Evolutionary conservation across 2,329 filamentous ascomycete species (phyloP).

Genomic region (Ascochyta pisi): DNA sequence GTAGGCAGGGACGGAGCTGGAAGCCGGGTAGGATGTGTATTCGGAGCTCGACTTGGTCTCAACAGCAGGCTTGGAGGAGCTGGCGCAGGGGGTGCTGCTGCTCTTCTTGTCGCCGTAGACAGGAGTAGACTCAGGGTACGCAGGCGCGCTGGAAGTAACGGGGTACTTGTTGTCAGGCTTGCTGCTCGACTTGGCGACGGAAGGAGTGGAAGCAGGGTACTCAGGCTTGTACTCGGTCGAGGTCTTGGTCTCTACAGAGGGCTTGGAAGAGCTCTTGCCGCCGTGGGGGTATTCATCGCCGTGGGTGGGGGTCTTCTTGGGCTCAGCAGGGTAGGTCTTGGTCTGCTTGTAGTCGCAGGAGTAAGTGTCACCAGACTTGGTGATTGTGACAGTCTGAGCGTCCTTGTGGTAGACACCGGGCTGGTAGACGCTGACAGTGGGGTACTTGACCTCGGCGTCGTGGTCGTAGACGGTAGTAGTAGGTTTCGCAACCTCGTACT

Average conservation of each 20-base stretch:
- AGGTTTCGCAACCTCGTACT: conserved; percentile 43
- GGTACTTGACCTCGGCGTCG: conserved; percentile 35
- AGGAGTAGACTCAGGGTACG: conserved; percentile 8
- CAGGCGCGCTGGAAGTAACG: not conserved
- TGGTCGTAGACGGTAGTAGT: conserved; percentile 40
- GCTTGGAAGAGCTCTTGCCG: not conserved
- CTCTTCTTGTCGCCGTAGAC: conserved; percentile 1
- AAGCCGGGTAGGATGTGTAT: not conserved
- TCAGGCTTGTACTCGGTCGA: not conserved
- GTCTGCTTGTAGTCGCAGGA: conserved; percentile 39
- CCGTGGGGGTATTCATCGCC: conserved; percentile 17
- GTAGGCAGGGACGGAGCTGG: not conserved
- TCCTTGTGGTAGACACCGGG: conserved; percentile 39
- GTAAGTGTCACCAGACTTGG: conserved; percentile 36
- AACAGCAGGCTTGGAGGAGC: not conserved
- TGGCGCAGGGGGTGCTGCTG: not conserved
- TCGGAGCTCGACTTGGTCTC: not conserved
- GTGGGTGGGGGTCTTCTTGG: conserved; percentile 19
- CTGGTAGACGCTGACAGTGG: conserved; percentile 31
- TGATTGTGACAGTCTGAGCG: conserved; percentile 43
- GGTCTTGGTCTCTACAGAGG: not conserved
- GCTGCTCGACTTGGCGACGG: conserved; percentile 1
- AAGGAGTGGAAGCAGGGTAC: not conserved
- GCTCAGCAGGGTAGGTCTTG: conserved; percentile 25
- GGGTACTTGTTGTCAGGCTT: conserved; percentile 1